Evolutionary conservation across 2,329 filamentous ascomycete species (phyloP).

Genomic region (Hypocreales sp.): DNA sequence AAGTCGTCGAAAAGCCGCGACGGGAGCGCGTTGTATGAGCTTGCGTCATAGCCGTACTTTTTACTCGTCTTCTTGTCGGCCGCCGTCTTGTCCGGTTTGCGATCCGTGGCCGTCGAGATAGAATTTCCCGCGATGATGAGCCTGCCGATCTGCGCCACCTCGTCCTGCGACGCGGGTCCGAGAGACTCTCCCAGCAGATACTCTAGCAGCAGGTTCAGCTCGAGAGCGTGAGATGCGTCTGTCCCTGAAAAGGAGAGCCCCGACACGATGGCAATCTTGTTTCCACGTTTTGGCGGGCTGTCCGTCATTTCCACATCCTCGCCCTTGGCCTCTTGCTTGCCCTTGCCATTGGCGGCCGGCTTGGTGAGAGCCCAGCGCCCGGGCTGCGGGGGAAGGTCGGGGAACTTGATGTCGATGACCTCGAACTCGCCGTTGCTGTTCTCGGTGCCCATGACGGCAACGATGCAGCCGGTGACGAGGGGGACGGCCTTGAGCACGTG

Average conservation of each 20-base stretch:
- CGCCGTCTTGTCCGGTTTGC: conserved; percentile 21
- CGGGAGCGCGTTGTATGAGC: conserved; percentile 73
- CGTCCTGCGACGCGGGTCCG: conserved; percentile 40
- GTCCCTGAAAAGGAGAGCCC: conserved; percentile 71
- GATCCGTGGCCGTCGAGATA: conserved; percentile 45
- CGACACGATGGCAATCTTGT: conserved; percentile 70
- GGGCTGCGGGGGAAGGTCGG: conserved; percentile 72
- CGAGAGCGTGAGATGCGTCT: conserved; percentile 54
- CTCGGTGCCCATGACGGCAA: conserved; percentile 90
- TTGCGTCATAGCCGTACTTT: conserved; percentile 90
- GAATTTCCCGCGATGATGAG: conserved; percentile 90
- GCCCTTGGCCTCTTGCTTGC: conserved; percentile 19
- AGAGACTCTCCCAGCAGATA: conserved; percentile 75
- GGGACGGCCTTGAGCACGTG: conserved; percentile 49
- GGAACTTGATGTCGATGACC: conserved; percentile 76
- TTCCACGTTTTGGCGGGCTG: conserved; percentile 16
- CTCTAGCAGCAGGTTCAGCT: conserved; percentile 66
- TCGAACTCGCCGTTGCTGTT: conserved; percentile 87
- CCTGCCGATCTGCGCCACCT: conserved; percentile 56
- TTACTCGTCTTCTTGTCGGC: conserved; percentile 39
- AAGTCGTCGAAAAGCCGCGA: conserved; percentile 75
- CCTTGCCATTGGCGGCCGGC: conserved; percentile 15
- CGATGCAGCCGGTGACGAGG: conserved; percentile 82
- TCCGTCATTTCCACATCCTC: conserved; percentile 44
- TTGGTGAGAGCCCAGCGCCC: conserved; percentile 61